Evolutionary conservation across 495 filamentous ascomycete genomes (phyloP), one percentile per base, ranked within the genome.

Genomic region (Durotheca rogersii): DNA sequence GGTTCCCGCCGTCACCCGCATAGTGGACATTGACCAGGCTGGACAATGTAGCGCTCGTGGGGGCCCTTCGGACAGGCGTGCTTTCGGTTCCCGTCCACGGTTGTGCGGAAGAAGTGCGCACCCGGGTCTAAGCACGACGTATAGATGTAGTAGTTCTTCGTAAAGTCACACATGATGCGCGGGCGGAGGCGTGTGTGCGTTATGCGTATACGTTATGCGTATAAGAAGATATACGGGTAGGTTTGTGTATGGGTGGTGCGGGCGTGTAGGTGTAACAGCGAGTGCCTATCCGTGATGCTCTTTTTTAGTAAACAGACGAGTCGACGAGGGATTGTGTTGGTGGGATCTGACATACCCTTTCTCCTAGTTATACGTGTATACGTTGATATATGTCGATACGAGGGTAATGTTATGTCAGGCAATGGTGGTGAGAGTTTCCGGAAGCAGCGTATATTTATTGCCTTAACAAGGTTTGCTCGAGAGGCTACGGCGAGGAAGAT

Each of bases 81-180:
- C 34, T 81, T 78, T 60, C 78, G 77, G 58, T 70, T 77, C 25
- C 83, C 84, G 51, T 90, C 86, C 38, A 83, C 61, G 5, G 75
- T 75, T 7, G 82, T 87, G 47, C 79, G 72, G 60, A 86, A 79
- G 66, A 87, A 86, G 67, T 90, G 86, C 11, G 77, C 71, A 41
- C 75, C 74, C 7, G 83, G 85, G 49, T 87, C 80, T 30, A 74
- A 68, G 58, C 86, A 90, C 15, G 75, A 74, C 44, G 82, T 84
- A 71, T 87, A 87, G 72, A 90, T 82, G 67, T 87, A 87, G 63
- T 81, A 88, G 67, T 86, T 87, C 58, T 84, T 85, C 67, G 80
- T 85, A 64, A 82, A 85, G 70, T 87, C 80, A 76, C 86, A 90
- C 86, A 90, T 90, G 50, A 63, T 77, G 69, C 1, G 30, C 35